Evolutionary conservation across 73 alveolate genomes (phyloP).

Genomic region (Breviolum minutum): DNA sequence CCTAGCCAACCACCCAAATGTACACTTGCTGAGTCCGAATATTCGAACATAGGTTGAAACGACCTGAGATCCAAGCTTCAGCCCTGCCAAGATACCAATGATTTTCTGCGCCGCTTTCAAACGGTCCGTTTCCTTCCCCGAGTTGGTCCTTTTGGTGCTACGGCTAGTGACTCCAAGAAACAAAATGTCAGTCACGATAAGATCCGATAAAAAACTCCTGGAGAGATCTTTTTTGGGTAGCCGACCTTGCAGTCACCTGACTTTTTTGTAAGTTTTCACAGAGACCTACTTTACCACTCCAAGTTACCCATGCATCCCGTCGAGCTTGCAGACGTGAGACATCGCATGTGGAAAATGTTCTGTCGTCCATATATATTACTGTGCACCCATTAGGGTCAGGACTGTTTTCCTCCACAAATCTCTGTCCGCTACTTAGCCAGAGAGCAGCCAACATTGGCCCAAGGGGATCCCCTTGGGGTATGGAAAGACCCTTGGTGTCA

Average conservation of each 20-base stretch:
- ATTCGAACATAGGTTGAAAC: not conserved
- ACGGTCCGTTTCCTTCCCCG: not conserved
- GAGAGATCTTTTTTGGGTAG: not conserved
- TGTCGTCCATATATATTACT: not conserved
- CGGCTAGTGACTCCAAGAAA: not conserved
- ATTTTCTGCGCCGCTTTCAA: not conserved
- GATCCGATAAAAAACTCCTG: not conserved
- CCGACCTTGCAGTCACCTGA: not conserved
- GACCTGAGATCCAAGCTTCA: not conserved
- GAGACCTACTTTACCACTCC: not conserved
- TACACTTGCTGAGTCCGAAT: not conserved
- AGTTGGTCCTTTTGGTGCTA: not conserved
- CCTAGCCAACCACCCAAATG: not conserved
- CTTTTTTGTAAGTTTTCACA: not conserved
- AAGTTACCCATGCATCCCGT: not conserved
- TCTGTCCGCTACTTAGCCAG: too few relatives aligned
- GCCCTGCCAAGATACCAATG: not conserved
- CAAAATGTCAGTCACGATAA: not conserved
- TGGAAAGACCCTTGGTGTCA: not conserved
- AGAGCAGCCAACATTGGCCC: not conserved
- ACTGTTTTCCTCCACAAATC: too few relatives aligned
- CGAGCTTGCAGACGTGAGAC: not conserved
- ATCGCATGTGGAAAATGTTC: not conserved
- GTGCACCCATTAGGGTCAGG: too few relatives aligned
- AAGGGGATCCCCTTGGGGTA: not conserved